Conservation (phyloP, 2,329 filamentous ascomycete genomes). For the Diaporthe longicolla region DNA sequence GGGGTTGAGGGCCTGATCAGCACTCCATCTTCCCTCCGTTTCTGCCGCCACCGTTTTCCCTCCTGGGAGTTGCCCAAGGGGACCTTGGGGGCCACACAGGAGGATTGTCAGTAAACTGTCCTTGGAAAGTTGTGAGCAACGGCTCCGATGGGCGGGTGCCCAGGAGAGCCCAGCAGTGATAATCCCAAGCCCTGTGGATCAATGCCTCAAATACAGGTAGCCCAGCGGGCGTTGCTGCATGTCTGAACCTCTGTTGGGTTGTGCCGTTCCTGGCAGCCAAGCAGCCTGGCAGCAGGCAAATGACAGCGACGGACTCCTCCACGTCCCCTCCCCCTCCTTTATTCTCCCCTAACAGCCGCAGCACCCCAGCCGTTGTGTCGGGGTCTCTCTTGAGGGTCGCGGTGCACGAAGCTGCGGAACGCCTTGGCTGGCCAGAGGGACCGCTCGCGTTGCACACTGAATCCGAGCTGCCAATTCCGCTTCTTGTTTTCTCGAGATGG, state of each 20-base stretch:
- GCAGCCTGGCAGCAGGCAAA: background rate
- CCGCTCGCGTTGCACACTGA: slow-evolving; percentile 11
- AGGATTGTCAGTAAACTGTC: background rate
- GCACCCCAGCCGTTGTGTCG: background rate
- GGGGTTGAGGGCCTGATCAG: slow-evolving; percentile 33
- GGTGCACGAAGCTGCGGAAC: slow-evolving; percentile 17
- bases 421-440: background rate
- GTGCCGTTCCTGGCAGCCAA: background rate
- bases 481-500: slow-evolving; percentile 17
- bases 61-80: slow-evolving; percentile 1
- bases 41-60: slow-evolving; percentile 10
- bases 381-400: slow-evolving; percentile 8
- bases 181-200: slow-evolving; percentile 3
- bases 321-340: background rate
- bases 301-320: background rate
- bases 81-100: background rate
- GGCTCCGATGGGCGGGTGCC: background rate
- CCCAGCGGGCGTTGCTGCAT: background rate
- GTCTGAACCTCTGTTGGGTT: slow-evolving; percentile 7
- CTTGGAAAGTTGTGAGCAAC: slow-evolving; percentile 10
- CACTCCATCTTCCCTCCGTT: slow-evolving; percentile 31
- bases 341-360: background rate
- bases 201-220: background rate
- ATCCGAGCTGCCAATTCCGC: slow-evolving; percentile 23
- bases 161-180: slow-evolving; percentile 15